A percentile compares a stretch with the other conserved stretches of the same genome.
Conservation (phyloP, 345 rosid genomes). For the Aethionema arabicum region DNA sequence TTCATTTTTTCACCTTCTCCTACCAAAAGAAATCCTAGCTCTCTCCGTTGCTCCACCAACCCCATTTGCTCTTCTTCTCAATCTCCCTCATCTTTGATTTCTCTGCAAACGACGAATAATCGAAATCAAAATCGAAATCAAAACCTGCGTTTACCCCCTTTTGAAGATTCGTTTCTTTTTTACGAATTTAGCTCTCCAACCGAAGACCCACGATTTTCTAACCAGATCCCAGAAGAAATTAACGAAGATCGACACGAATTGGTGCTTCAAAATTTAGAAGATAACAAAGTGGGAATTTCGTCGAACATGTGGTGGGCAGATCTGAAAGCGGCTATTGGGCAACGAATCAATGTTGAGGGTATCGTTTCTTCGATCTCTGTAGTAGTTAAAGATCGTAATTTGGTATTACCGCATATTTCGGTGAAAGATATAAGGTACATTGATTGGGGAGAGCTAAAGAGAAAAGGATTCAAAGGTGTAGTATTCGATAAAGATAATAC, state of each 20-base stretch:
- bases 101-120: conserved; percentile 42
- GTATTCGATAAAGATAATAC: conserved; percentile 98
- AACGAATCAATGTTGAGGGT: conserved; percentile 83
- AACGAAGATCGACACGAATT: conserved; percentile 34
- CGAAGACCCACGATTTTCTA: conserved; percentile 26
- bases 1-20: conserved; percentile 31
- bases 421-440: conserved; percentile 72
- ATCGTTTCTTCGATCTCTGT: conserved; percentile 63
- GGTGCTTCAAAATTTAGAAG: conserved; percentile 1
- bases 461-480: conserved; percentile 82
- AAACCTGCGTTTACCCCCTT: conserved; percentile 25
- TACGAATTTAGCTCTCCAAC: conserved; percentile 44
- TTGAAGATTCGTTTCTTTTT: conserved; percentile 32
- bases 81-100: conserved; percentile 30
- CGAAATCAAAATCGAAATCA: conserved; percentile 45
- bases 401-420: conserved; percentile 73
- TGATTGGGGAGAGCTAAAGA: conserved; percentile 81
- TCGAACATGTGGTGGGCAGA: conserved; percentile 97
- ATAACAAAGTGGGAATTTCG: conserved; percentile 35
- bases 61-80: conserved; percentile 29
- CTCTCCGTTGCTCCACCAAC: conserved; percentile 38
- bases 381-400: conserved; percentile 57
- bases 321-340: conserved; percentile 83
- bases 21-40: conserved; percentile 34
- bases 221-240: conserved; percentile 41